phyloP scores from a whole-genome alignment of 2,329 filamentous ascomycete species.

The Phoma sp. region DNA sequence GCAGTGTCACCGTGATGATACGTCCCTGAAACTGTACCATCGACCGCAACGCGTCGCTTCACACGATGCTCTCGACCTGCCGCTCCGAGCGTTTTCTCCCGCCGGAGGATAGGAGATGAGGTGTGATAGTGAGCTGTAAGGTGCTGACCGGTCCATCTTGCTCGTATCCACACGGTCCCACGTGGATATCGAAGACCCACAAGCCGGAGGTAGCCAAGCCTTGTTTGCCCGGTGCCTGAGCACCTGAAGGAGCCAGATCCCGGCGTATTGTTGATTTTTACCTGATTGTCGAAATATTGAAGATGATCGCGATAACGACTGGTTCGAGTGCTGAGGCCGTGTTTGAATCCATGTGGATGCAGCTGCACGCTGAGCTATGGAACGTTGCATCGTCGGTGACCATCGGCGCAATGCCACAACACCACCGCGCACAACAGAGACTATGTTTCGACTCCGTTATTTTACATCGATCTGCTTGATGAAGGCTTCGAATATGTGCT shows the following conservation, averaged over 20 bases:
- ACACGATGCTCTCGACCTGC: not conserved
- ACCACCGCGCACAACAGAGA: conserved; percentile 10
- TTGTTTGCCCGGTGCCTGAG: conserved; percentile 2
- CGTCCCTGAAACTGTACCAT: conserved; percentile 16
- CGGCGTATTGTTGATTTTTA: not conserved
- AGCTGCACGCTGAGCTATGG: conserved; percentile 15
- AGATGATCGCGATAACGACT: not conserved
- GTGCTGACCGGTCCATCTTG: not conserved
- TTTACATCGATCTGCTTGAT: not conserved
- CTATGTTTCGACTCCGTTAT: not conserved
- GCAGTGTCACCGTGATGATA: conserved; percentile 17
- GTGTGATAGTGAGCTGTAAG: not conserved
- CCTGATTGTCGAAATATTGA: not conserved
- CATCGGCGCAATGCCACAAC: conserved; percentile 29
- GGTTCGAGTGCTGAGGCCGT: conserved; percentile 5
- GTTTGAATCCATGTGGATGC: conserved; percentile 6
- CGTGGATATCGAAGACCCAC: conserved; percentile 1
- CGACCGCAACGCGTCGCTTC: not conserved
- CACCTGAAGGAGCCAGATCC: not conserved
- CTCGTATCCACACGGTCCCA: conserved; percentile 8
- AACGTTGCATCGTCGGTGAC: conserved; percentile 41
- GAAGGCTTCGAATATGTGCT: not conserved
- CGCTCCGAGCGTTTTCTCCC: not conserved
- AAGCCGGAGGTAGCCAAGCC: conserved; percentile 12
- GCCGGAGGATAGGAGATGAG: conserved; percentile 3